A percentile compares a stretch with the other conserved stretches of the same genome.
These are phyloP conservation scores for Huntiella abstrusa DNA, from an alignment of 2,329 filamentous ascomycete species.

Conservation along the genomic window DNA sequence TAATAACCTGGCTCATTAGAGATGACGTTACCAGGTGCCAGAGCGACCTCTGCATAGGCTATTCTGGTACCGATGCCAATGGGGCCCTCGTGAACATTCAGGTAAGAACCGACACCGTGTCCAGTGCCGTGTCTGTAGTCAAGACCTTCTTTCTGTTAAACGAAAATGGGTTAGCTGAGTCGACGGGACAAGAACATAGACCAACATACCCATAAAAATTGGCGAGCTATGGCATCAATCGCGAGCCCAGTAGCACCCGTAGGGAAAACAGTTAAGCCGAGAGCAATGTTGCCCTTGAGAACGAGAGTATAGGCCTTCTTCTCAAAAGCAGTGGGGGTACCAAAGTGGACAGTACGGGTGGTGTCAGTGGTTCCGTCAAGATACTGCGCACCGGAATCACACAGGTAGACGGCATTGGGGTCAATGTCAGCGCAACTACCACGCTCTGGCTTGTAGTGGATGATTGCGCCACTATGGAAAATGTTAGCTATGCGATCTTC, in stretches of 20 bases:
- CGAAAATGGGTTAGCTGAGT: background rate
- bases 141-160: conserved; percentile 46
- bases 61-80: conserved; percentile 89
- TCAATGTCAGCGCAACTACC: conserved; percentile 71
- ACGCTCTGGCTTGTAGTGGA: conserved; percentile 82
- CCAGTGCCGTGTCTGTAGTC: conserved; percentile 95
- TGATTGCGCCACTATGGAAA: conserved; percentile 65
- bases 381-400: conserved; percentile 94
- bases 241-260: conserved; percentile 92
- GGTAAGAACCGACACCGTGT: conserved; percentile 82
- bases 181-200: background rate
- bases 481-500: conserved; percentile 8
- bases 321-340: conserved; percentile 64
- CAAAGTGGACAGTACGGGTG: conserved; percentile 84
- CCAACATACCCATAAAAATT: conserved; percentile 64
- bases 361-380: conserved; percentile 91
- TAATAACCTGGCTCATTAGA: conserved; percentile 96
- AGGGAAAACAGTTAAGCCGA: conserved; percentile 75
- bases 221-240: conserved; percentile 70
- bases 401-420: conserved; percentile 72
- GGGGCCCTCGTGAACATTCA: conserved; percentile 95
- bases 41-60: conserved; percentile 75
- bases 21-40: conserved; percentile 83
- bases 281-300: conserved; percentile 77
- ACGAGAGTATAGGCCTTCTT: conserved; percentile 84